Conservation (phyloP, 2,329 filamentous ascomycete species). For the Exophiala sp. region DNA sequence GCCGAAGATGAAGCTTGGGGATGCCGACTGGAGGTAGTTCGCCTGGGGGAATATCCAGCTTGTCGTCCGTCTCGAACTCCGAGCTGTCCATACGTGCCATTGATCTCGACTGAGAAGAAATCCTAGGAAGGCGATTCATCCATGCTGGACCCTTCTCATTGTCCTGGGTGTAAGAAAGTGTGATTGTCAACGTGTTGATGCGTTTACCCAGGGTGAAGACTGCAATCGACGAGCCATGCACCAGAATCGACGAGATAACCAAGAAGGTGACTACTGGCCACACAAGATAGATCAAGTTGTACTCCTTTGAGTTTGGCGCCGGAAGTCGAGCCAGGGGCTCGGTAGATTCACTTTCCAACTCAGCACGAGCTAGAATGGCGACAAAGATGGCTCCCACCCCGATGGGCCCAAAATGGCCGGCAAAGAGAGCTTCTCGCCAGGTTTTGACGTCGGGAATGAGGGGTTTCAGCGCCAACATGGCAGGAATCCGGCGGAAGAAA, state of each 20-base stretch:
- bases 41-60: constrained; percentile 59
- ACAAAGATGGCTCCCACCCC: constrained; percentile 96
- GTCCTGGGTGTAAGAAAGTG: constrained; percentile 89
- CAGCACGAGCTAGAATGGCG: constrained; percentile 85
- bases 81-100: constrained; percentile 68
- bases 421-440: constrained; percentile 94
- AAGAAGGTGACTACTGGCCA: constrained; percentile 96
- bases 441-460: constrained; percentile 95
- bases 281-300: constrained; percentile 72
- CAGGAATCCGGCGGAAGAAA: constrained; percentile 88
- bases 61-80: constrained; percentile 41
- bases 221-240: constrained; percentile 95
- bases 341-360: constrained; percentile 69
- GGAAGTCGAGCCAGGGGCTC: constrained; percentile 64
- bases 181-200: constrained; percentile 92
- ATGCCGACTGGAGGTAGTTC: constrained; percentile 65
- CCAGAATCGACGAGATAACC: constrained; percentile 87
- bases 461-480: constrained; percentile 88
- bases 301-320: constrained; percentile 51
- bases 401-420: constrained; percentile 95
- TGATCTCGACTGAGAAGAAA: constrained; percentile 73
- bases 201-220: constrained; percentile 97
- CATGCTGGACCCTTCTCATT: constrained; percentile 83
- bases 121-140: constrained; percentile 86
- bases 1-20: constrained; percentile 70